Base-by-base conservation (phyloP, 805 yeast species). In the Yamadazyma takamatsuzukensis region DNA sequence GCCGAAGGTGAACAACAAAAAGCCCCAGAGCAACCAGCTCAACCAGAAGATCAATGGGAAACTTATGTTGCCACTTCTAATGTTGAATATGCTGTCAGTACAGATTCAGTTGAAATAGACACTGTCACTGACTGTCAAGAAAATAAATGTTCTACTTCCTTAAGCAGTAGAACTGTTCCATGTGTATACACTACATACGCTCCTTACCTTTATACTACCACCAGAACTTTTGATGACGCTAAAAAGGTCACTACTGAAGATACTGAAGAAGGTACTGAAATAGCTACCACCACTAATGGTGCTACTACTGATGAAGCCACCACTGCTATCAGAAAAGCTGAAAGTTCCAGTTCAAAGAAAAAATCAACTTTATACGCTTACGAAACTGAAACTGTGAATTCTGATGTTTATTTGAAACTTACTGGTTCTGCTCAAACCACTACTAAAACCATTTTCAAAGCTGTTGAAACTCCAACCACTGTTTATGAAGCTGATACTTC, bases 401-500 rank as follows among this genome's bases (percentile, higher is more conserved):
- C 44, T n/a, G 26, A 26, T 21, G 43, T 39, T 18, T 32, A 21
- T 14, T 21, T 23, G 6, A 25, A 31, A 25, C 22, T 43, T 13
- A 40, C 47, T 5, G 29, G 33, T 21, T 37, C 50, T 5, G 63
- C 60, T 12, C 44, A 36, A 21, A 54, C 64, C 9, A 54, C 65
- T 1, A 57, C 62, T 4, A 44, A 47, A 5, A 54, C 59, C 2
- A 39, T 59, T 15, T 57, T 45, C 37, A 34, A 32, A 14, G 58
- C 62, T 7, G 43, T 63, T 2, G 40, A 44, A 5, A 46, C 49
- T 3, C 57, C 58, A 8, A 30, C 47, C 8, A 45, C 55, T 5
- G 38, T 46, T 2, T 49, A 38, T 32, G 37, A 32, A 4, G 47
- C 51, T 12, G 21, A 46, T 11, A 48, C 56, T 15, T 27, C 48